Conservation (phyloP, 2,329 filamentous ascomycete species). For the Curvularia eragrostidis region DNA sequence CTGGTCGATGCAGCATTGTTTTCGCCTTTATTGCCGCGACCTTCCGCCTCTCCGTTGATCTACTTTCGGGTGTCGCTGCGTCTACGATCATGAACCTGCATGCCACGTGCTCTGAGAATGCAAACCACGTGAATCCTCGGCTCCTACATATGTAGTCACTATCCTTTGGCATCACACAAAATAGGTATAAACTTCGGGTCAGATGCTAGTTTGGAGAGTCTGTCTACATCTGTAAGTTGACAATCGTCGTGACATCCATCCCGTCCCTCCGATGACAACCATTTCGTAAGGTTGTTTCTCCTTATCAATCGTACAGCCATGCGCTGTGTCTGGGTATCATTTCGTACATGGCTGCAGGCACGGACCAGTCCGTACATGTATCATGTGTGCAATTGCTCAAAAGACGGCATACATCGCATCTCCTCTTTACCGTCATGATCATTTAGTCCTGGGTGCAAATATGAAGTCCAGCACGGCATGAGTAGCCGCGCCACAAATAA, state of each 20-base stretch:
- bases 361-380: neutral
- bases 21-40: neutral
- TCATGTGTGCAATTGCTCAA: neutral
- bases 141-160: too few relatives aligned
- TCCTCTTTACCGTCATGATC: neutral
- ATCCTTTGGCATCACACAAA: neutral
- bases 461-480: neutral
- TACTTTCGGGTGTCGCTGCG: neutral
- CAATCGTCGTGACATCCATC: neutral
- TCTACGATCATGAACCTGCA: neutral
- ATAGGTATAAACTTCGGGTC: neutral
- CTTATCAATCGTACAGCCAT: slow-evolving; percentile 2
- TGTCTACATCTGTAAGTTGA: neutral
- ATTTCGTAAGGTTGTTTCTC: slow-evolving; percentile 12
- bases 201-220: neutral
- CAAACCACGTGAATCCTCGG: too few relatives aligned
- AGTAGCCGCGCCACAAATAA: neutral
- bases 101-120: too few relatives aligned
- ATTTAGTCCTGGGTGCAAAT: neutral
- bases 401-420: neutral
- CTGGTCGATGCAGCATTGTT: too few relatives aligned
- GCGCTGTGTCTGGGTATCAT: slow-evolving; percentile 6
- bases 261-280: neutral
- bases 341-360: neutral
- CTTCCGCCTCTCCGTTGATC: neutral